Evolutionary conservation across 2,329 filamentous ascomycete genomes (phyloP), one percentile per base, ranked within the genome.

Genomic region (Akanthomyces lecanii): DNA sequence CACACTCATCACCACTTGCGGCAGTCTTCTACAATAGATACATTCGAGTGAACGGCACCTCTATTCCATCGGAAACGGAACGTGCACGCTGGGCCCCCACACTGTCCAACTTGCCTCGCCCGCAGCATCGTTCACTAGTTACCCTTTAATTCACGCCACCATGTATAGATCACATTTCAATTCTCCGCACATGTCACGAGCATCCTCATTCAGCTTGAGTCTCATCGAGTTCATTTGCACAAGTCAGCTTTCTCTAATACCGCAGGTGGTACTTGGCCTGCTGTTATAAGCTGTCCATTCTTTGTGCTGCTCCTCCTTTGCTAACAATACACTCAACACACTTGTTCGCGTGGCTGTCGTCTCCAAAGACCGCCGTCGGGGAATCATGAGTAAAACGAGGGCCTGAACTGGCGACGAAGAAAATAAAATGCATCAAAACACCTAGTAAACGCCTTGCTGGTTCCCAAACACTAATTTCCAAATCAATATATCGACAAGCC

Each of bases 371-470:
- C 21, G 48, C 36, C 36, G n/a, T 8, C 8, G 23, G 57, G 56
- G 57, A 52, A 60, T 60, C 47, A 38, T 59, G 36, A 4, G 38
- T 18, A 42, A 60, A 51, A 40, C 5, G 21, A 25, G 10, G 33
- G 14, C 36, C 18, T 21, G 5, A 25, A 44, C 18, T 36, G 21
- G 21, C 21, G 21, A 21, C 21, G n/a, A 40, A 40, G 7, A 38
- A 47, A 44, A 56, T 2, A 33, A 56, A n/a, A 61, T 14, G 51
- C 12, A 40, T 55, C 18, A 44, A 48, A n/a, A 23, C 57, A 47
- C 57, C 57, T 47, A 52, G 25, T 28, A 52, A 52, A 60, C 57
- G 30, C 57, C 57, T 60, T 60, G 57, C 47, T 60, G 42, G 1
- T 42, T 33, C 47, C 36, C 33, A 8, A 60, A 62, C 1, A 60